Evolutionary conservation across 2,329 filamentous ascomycete genomes (phyloP).

Genomic region (Phyllosticta ampelicida): DNA sequence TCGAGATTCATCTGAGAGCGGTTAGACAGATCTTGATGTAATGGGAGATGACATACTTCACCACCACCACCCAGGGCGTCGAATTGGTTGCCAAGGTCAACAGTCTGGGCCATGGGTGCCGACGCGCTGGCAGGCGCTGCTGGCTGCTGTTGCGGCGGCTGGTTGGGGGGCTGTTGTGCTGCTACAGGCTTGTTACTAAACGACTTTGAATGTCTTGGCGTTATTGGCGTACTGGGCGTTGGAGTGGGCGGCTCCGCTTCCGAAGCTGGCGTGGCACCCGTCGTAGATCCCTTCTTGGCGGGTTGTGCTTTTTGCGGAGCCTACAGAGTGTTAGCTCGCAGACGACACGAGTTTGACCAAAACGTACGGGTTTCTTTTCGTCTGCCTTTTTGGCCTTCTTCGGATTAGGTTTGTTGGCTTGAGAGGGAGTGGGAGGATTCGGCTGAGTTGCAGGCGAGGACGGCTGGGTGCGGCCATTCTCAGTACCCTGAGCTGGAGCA

Average conservation of each 20-base stretch:
- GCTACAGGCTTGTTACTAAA: conserved; percentile 27
- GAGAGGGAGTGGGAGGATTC: conserved; percentile 61
- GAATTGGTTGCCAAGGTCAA: conserved; percentile 21
- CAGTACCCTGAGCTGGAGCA: conserved; percentile 31
- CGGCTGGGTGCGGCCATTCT: conserved; percentile 32
- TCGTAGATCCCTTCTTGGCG: conserved; percentile 30
- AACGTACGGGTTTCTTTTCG: conserved; percentile 46
- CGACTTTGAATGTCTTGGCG: conserved; percentile 31
- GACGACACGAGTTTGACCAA: background rate
- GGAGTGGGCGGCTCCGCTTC: conserved; percentile 37
- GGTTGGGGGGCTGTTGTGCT: conserved; percentile 22
- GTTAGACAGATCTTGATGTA: conserved; percentile 17
- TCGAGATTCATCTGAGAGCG: conserved; percentile 28
- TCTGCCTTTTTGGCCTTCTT: conserved; percentile 59
- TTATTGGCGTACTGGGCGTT: conserved; percentile 39
- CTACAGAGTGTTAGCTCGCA: background rate
- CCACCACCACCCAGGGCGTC: conserved; percentile 28
- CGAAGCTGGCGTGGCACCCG: conserved; percentile 31
- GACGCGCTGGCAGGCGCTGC: conserved; percentile 13
- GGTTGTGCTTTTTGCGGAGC: conserved; percentile 22
- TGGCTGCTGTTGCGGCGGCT: conserved; percentile 23
- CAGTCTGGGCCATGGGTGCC: conserved; percentile 13
- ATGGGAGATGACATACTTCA: conserved; percentile 16
- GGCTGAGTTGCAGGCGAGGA: conserved; percentile 37
- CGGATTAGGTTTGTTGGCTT: conserved; percentile 61